Evolutionary conservation across 164 flowering plant species (phyloP), one percentile per base, ranked within the genome.

Genomic region (Protea cynaroides): DNA sequence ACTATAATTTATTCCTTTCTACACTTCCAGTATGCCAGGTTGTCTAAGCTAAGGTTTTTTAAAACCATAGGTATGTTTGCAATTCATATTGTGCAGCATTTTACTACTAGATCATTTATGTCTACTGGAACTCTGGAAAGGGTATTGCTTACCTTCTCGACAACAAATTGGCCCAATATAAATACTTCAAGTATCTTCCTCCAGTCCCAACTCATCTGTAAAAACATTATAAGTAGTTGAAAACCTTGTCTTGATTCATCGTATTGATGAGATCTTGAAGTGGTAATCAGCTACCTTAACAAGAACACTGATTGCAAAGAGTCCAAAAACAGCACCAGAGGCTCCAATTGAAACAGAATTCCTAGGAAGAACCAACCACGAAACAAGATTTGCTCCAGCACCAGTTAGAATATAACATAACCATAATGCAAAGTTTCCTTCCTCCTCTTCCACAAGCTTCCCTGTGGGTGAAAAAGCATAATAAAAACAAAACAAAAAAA

Each of bases 391-490:
- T 70, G 98, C 96, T 56, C 97, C 98, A 65, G 86, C 95, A 22
- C 95, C 98, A 0, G 98, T 89, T 58, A 94, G 74, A 72, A 90
- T 83, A 71, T 90, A 94, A 58, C 91, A 94, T 52, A 84, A 73
- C 97, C 97, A 94, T 71, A 94, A 58, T 3, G 81, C 97, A 71
- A 94, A 82, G 70, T 77, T 89, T 57, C 98, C 98, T 79, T 91
- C 98, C 77, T 94, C 98, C 76, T 94, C 98, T 82, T 94, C 98
- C 77, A 94, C 96, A 49, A 94, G 96, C 77, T 91, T 94, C 66
- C 98, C 98, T 94, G 72, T 52, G 65, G n/a, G 57, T 24, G 1
- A 24, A 54, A 62, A 9, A 59, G 2, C 46, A 54, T 9, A 11
- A 17, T 8, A 7, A 10, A 38, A 51, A 0, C 17, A 59, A 47